Evolutionary conservation across 257 asterid genomes (phyloP).

Genomic region (Lavandula angustifolia): DNA sequence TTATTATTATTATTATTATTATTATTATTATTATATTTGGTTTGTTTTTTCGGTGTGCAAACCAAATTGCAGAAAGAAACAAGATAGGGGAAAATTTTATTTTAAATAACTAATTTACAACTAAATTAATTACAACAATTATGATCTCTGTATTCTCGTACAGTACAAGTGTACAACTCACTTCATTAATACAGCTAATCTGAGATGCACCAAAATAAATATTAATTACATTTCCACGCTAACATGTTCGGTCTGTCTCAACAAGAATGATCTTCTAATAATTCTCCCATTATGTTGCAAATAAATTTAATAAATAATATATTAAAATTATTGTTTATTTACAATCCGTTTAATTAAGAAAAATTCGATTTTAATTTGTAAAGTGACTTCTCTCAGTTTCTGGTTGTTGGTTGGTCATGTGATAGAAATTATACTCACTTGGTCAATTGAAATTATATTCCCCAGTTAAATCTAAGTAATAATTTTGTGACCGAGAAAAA

Average conservation of each 20-base stretch:
- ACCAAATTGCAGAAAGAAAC: not conserved
- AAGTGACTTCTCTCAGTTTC: no score
- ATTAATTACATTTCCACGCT: constrained; percentile 27
- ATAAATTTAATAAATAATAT: not conserved
- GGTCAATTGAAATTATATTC: no score
- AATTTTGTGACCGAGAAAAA: no score
- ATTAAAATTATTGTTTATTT: no score
- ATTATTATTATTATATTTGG: no score
- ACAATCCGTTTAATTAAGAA: no score
- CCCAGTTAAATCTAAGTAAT: no score
- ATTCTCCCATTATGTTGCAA: constrained; percentile 18
- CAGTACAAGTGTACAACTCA: constrained; percentile 15
- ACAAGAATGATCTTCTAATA: constrained; percentile 25
- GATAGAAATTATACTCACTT: no score
- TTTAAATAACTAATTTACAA: not conserved
- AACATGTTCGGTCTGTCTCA: constrained; percentile 24
- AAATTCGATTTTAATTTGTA: no score
- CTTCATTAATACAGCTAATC: constrained; percentile 29
- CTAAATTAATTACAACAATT: not conserved
- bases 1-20: no score
- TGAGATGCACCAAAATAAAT: constrained; percentile 14
- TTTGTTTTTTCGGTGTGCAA: not conserved
- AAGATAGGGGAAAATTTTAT: not conserved
- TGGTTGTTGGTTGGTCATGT: no score
- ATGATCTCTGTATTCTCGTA: constrained; percentile 20